Percentiles rank a stretch among this genome's conserved stretches.
Conservation (phyloP, 106 monocot species). For the Dendrobium nobile region DNA sequence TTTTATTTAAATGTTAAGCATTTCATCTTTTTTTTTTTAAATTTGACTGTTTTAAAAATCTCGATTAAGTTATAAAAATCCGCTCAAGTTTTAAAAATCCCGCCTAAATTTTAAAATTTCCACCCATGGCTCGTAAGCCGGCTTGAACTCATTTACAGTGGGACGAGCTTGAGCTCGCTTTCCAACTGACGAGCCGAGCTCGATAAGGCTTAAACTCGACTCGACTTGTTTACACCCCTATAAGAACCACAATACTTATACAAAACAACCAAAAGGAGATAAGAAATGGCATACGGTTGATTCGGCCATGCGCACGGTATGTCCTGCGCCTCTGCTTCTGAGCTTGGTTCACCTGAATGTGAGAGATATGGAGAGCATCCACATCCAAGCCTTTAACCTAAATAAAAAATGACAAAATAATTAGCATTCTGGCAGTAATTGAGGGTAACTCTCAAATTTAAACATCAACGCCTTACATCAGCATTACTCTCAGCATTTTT, state of each 20-base stretch:
- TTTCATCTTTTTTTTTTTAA: too few species aligned
- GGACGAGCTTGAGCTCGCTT: too few species aligned
- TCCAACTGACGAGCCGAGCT: too few species aligned
- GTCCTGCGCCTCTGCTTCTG: constrained; percentile 83
- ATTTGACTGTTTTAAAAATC: too few species aligned
- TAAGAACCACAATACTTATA: background rate
- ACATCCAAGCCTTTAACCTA: constrained; percentile 88
- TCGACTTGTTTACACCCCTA: too few species aligned
- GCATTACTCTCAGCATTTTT: constrained; percentile 69
- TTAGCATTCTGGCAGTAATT: background rate
- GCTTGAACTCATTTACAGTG: too few species aligned
- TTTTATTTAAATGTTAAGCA: too few species aligned
- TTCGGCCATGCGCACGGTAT: constrained; percentile 79
- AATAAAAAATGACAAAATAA: background rate
- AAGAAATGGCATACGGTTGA: constrained; percentile 51
- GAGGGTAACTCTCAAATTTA: background rate
- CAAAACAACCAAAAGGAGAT: background rate
- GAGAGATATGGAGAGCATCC: constrained; percentile 65
- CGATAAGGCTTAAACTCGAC: too few species aligned
- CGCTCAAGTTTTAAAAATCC: too few species aligned
- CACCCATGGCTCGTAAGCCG: too few species aligned
- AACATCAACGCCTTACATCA: constrained; percentile 28
- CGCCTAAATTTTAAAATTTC: too few species aligned
- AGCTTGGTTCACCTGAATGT: constrained; percentile 84
- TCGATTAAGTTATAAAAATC: too few species aligned